Evolutionary conservation across 2,329 filamentous ascomycete species (phyloP).

Genomic region (Aspergillus sp.): DNA sequence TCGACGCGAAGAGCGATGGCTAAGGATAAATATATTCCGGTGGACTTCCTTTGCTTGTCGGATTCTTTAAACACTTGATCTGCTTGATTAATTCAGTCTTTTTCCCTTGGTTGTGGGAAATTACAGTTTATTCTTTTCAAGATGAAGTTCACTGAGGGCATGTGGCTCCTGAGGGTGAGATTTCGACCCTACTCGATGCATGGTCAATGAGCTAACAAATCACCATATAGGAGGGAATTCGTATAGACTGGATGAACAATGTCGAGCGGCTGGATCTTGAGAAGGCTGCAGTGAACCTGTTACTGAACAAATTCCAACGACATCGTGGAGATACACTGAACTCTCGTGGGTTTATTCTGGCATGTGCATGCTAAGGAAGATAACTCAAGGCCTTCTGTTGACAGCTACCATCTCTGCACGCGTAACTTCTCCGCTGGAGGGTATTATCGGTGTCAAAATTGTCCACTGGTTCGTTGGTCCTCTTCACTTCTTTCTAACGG

Average conservation of each 20-base stretch:
- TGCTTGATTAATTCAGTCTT: background rate
- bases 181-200: background rate
- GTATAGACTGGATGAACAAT: conserved; percentile 44
- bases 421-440: conserved; percentile 38
- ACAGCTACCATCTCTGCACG: conserved; percentile 35
- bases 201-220: background rate
- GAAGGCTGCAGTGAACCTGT: conserved; percentile 33
- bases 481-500: background rate
- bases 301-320: conserved; percentile 39
- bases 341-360: conserved; percentile 26
- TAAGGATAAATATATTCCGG: background rate
- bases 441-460: conserved; percentile 41
- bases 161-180: conserved; percentile 37
- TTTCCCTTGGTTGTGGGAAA: background rate
- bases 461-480: conserved; percentile 35
- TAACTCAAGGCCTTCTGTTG: background rate
- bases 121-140: conserved; percentile 8
- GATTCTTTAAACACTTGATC: background rate
- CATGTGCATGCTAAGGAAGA: background rate
- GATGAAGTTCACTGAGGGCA: conserved; percentile 45
- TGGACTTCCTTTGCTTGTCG: background rate
- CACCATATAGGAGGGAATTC: conserved; percentile 32
- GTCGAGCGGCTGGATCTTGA: conserved; percentile 35
- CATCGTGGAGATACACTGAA: conserved; percentile 43
- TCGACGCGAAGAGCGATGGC: background rate